Conservation (phyloP, 2,329 filamentous ascomycete species). For the Nigrospora oryzae region DNA sequence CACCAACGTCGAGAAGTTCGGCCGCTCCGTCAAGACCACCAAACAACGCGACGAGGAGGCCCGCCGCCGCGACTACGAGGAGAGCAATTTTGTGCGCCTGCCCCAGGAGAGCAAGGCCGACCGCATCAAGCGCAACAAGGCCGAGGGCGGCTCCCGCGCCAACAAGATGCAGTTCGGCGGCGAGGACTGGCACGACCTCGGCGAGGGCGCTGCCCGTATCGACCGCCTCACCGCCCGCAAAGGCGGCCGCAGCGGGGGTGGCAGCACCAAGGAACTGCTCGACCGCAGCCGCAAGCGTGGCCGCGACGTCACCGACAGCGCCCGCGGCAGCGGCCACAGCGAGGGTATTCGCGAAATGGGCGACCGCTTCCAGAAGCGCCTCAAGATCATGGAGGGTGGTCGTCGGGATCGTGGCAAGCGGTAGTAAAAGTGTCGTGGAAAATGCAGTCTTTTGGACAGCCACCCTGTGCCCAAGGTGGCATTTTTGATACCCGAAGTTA, state of each 20-base stretch:
- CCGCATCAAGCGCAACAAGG: constrained; percentile 51
- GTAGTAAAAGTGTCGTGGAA: constrained; percentile 3
- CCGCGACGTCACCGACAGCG: constrained; percentile 59
- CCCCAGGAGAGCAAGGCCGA: constrained; percentile 88
- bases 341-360: constrained; percentile 51
- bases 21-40: constrained; percentile 70
- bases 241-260: constrained; percentile 42
- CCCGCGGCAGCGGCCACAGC: constrained; percentile 49
- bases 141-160: constrained; percentile 34
- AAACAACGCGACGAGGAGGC: constrained; percentile 68
- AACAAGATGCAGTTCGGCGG: constrained; percentile 68
- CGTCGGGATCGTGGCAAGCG: constrained; percentile 28
- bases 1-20: constrained; percentile 73
- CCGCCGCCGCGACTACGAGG: constrained; percentile 80
- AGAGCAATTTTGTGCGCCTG: constrained; percentile 82
- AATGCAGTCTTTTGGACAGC: neutral
- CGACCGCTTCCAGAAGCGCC: constrained; percentile 64
- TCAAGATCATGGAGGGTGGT: constrained; percentile 39
- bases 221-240: constrained; percentile 70
- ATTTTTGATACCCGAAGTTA: neutral
- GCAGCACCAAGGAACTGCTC: constrained; percentile 51
- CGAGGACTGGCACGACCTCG: constrained; percentile 85
- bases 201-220: constrained; percentile 80
- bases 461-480: neutral
- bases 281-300: constrained; percentile 84